Base-by-base conservation (phyloP, 148 eudicot genomes). In the Rhododendron molle region DNA sequence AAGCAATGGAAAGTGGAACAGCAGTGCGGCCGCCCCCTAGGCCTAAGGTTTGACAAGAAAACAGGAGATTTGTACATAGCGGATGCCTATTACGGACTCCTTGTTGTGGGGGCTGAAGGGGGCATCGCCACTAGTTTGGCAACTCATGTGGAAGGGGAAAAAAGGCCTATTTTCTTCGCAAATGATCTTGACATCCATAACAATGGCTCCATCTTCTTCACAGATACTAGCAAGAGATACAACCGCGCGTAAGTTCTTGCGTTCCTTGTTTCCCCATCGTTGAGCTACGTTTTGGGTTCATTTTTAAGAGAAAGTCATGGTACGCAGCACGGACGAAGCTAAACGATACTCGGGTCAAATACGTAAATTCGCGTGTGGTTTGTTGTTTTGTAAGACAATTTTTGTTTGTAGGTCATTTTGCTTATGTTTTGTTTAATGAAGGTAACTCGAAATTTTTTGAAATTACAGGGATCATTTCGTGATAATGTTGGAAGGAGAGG, bases 121-220 rank as follows among this genome's bases (percentile, higher is more conserved):
- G 99, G 99, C 40, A 84, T 93, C 14, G 99, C 99, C 2, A 93
- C 90, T 21, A 89, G 95, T 50, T 79, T 96, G 83, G 88, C 93
- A 23, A 89, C 96, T 67, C 91, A 91, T 81, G 94, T 89, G 3
- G 90, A 91, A 69, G 96, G 93, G 20, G 83, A 88, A 69, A 95
- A 93, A 20, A 83, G 87, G 72, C 98, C 97, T 72, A 91, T 96
- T 0, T 93, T 93, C 44, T 96, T 96, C 79, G 98, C 99, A 12
- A 96, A 96, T 82, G 99, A 96, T 85, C 98, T 96, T 81, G 99
- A 96, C 73, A 89, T 96, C 82, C 99, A 95, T 85, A 87, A 69
- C 7, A 96, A 96, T 87, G 98, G 98, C 21, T 96, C 99, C 87
- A 91, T 96, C 86, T 96, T 95, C 90, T 96, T 96, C 91, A 96